Evolutionary conservation across 129 eudicot species (phyloP).

Genomic region (Flaveria ramosissima): DNA sequence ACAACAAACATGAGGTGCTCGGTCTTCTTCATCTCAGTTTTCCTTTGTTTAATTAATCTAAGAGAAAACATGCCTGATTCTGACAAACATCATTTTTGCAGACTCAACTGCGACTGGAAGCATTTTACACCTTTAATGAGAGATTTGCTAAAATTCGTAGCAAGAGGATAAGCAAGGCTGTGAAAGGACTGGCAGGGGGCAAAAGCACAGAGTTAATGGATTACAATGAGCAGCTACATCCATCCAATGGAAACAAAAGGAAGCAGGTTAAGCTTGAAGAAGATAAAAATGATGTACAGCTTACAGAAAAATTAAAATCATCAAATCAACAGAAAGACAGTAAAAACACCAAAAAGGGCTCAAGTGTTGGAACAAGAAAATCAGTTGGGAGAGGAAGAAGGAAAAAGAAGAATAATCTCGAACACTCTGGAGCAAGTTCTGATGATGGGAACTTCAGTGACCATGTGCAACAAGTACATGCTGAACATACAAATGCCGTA

Average conservation of each 20-base stretch:
- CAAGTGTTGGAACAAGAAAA: conserved; percentile 38
- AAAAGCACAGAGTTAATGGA: conserved; percentile 44
- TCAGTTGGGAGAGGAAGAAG: conserved; percentile 46
- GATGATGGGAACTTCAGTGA: conserved; percentile 41
- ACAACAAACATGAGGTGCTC: conserved; percentile 85
- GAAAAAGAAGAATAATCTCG: conserved; percentile 36
- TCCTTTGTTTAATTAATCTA: conserved; percentile 10
- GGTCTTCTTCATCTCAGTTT: conserved; percentile 16
- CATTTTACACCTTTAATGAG: conserved; percentile 91
- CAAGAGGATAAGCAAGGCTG: conserved; percentile 79
- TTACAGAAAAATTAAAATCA: conserved; percentile 25
- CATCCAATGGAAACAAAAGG: conserved; percentile 43
- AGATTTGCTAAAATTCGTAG: conserved; percentile 92
- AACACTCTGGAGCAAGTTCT: conserved; percentile 44
- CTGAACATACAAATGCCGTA: conserved; percentile 35
- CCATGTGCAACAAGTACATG: conserved; percentile 35
- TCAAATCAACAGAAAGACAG: conserved; percentile 23
- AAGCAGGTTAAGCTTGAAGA: conserved; percentile 36
- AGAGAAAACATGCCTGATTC: conserved; percentile 20
- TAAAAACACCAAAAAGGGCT: conserved; percentile 31
- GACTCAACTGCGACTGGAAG: conserved; percentile 96
- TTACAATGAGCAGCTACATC: conserved; percentile 26
- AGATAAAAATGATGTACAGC: conserved; percentile 23
- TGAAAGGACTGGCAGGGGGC: conserved; percentile 63
- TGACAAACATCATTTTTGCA: conserved; percentile 33